Conservation (phyloP, 768 basidiomycete species). For the Albatrellus ellisii region DNA sequence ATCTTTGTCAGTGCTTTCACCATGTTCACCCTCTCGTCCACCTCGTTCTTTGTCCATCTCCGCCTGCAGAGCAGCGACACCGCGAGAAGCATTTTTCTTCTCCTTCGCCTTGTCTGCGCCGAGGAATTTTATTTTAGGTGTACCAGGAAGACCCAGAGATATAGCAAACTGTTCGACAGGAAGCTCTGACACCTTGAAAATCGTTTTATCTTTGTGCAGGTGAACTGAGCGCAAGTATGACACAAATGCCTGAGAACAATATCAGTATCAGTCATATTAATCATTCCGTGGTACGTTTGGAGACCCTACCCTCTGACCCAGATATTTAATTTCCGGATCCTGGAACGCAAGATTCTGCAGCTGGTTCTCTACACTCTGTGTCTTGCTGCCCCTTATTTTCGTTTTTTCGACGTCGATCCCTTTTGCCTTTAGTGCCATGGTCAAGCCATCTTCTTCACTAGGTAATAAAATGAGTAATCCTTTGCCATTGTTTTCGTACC, state of each 20-base stretch:
- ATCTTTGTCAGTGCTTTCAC: conserved; percentile 18
- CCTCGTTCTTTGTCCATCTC: conserved; percentile 15
- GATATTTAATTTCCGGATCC: conserved; percentile 93
- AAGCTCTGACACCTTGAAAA: conserved; percentile 78
- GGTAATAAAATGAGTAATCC: conserved; percentile 73
- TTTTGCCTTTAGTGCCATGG: conserved; percentile 54
- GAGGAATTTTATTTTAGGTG: conserved; percentile 90
- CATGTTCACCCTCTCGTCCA: background rate
- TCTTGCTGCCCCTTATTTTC: conserved; percentile 83
- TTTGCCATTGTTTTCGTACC: conserved; percentile 86
- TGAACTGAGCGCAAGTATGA: conserved; percentile 90
- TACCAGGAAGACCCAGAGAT: conserved; percentile 84
- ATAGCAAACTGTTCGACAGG: conserved; percentile 79
- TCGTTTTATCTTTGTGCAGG: conserved; percentile 85
- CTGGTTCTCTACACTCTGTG: conserved; percentile 71
- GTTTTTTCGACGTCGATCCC: conserved; percentile 62
- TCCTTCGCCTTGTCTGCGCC: conserved; percentile 52
- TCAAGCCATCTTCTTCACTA: conserved; percentile 91
- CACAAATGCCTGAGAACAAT: conserved; percentile 64
- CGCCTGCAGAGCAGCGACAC: conserved; percentile 24
- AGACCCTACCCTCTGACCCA: conserved; percentile 73
- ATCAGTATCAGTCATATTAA: background rate
- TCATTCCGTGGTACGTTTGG: background rate
- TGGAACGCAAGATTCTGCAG: conserved; percentile 89
- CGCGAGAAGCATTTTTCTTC: conserved; percentile 61